Base-by-base conservation (phyloP, 176 grass and related monocot genomes). In the Bothriochloa decipiens region DNA sequence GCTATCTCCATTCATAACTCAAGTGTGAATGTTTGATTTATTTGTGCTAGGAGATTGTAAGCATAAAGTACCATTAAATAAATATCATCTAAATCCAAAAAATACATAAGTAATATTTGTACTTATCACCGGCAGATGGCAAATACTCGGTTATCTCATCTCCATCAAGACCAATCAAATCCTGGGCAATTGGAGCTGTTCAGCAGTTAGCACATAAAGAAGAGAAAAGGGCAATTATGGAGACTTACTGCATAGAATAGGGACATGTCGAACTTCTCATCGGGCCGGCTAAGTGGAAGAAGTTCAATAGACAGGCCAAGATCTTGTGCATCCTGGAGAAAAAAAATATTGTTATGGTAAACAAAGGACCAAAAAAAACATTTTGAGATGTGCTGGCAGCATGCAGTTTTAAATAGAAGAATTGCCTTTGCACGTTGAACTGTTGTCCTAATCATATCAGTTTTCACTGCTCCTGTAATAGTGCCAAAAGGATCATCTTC, bases 281-380 rank as follows among this genome's bases (percentile, higher is more conserved):
- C 72, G 0, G 85, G 76, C 71, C 67, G 79, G 60, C 91, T 90
- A 77, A 98, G 81, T 60, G 92, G 95, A 84, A 95, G 92, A 85
- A 98, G 92, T 66, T 98, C 95, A 78, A 98, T 86, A 60, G 86
- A 93, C 49, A 98, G 90, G 87, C 95, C 92, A 85, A 98, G 89
- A 88, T 93, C 95, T 90, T 90, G 76, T 74, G 88, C 91, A 78
- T 98, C 95, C 92, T 98, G 74, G 12, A 85, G 36, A 33, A n/a
- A 84, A 55, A 15, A 58, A 84, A 11, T 45, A 79, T 47, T 70
- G 40, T 52, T 50, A 81, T 2, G 13, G 74, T 20, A 73, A 25
- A 60, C 15, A 75, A 17, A 81, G 28, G 55, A 45, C 65, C 33
- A 84, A 70, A 36, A 36, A 64, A 26, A 46, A 84, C 18, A 14